Conservation (phyloP, 2,329 filamentous ascomycete species). For the Arthrinium phaeospermum region DNA sequence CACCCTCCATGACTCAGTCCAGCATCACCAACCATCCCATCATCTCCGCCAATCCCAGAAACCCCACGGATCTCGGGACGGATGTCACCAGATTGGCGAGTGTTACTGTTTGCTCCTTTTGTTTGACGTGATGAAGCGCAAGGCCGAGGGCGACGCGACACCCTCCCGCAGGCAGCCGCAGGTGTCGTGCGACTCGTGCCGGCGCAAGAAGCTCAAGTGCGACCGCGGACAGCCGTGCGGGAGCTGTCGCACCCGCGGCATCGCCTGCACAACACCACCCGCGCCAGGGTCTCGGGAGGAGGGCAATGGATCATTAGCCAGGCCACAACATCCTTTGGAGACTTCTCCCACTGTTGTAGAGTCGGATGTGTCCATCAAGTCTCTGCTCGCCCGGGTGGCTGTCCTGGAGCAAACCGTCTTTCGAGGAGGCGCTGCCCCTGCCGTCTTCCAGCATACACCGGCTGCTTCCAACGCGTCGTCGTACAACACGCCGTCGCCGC, state of each 20-base stretch:
- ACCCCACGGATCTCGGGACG: neutral
- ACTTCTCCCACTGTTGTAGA: neutral
- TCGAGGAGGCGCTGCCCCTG: neutral
- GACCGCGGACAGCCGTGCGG: slow-evolving; percentile 36
- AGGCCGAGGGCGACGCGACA: slow-evolving; percentile 19
- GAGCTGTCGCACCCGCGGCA: slow-evolving; percentile 35
- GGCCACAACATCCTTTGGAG: neutral
- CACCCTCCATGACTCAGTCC: neutral
- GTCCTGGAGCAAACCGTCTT: slow-evolving; percentile 38
- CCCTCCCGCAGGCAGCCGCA: slow-evolving; percentile 35
- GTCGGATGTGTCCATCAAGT: slow-evolving; percentile 18
- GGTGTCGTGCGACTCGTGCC: slow-evolving; percentile 40
- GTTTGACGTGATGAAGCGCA: slow-evolving; percentile 27
- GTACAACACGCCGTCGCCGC: neutral
- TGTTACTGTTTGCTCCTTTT: neutral
- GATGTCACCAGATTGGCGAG: neutral
- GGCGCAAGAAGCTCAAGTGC: slow-evolving; percentile 42
- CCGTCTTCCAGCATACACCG: neutral
- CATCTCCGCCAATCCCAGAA: neutral
- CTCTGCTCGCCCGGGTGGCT: slow-evolving; percentile 34
- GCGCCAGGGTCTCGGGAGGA: neutral
- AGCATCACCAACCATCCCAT: neutral
- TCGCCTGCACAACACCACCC: slow-evolving; percentile 28
- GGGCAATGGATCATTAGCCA: too few relatives aligned
- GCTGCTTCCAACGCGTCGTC: neutral